Percentiles rank a stretch among this genome's conserved stretches.
These are phyloP conservation scores for Tripterygium wilfordii DNA, from an alignment of 177 flowering plant species.

Conservation along the genomic window DNA sequence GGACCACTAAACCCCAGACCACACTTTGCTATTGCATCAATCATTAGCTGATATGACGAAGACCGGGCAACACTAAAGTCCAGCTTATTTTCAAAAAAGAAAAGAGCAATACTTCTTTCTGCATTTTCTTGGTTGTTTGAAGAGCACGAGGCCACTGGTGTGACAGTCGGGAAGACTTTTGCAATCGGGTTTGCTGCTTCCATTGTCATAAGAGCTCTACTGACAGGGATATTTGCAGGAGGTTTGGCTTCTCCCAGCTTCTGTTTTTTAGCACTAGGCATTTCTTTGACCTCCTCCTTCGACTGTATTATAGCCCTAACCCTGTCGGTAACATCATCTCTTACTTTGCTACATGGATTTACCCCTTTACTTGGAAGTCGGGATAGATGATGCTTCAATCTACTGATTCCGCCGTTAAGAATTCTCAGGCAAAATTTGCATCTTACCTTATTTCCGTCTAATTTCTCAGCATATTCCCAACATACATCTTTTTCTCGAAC, in stretches of 20 bases:
- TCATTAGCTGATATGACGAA: constrained; percentile 71
- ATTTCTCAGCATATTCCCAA: constrained; percentile 93
- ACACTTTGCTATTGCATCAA: constrained; percentile 63
- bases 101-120: constrained; percentile 77
- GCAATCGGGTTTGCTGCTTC: constrained; percentile 33
- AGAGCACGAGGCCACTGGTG: constrained; percentile 23
- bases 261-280: constrained; percentile 44
- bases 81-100: constrained; percentile 88
- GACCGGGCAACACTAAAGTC: constrained; percentile 83
- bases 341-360: constrained; percentile 84
- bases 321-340: constrained; percentile 82
- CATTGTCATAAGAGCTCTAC: constrained; percentile 30
- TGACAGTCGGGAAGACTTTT: constrained; percentile 39
- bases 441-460: constrained; percentile 87
- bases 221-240: constrained; percentile 25
- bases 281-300: constrained; percentile 71
- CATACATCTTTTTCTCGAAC: constrained; percentile 92
- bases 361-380: constrained; percentile 94
- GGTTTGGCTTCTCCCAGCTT: constrained; percentile 42
- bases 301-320: constrained; percentile 61
- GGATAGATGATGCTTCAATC: constrained; percentile 90
- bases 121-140: constrained; percentile 62
- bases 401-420: constrained; percentile 88
- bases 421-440: constrained; percentile 79
- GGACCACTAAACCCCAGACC: constrained; percentile 68